phyloP scores from a whole-genome alignment of 192 early-diverging fungal genomes.

The Neocallimastix lanati region DNA sequence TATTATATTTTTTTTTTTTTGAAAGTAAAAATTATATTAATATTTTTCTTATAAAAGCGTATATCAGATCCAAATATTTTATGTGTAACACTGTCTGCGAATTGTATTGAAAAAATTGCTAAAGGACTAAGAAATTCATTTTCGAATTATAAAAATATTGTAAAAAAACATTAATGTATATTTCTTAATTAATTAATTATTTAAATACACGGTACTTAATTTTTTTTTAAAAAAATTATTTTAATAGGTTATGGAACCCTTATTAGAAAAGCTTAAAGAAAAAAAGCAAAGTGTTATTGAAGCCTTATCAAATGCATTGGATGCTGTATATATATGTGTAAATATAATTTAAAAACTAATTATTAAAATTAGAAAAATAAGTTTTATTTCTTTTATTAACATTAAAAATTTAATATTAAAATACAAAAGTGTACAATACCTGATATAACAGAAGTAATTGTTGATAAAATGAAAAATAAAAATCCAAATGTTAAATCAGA shows the following conservation, averaged over 20 bases:
- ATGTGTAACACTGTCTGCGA: conserved; percentile 57
- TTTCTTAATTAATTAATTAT: too few relatives aligned
- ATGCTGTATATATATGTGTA: conserved; percentile 60
- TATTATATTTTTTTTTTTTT: too few relatives aligned
- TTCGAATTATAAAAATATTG: conserved; percentile 52
- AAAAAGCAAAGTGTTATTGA: conserved; percentile 80
- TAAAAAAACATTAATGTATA: conserved; percentile 9
- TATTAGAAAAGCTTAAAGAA: conserved; percentile 90
- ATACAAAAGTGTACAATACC: conserved; percentile 15
- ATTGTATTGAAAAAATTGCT: conserved; percentile 67
- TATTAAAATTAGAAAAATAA: too few relatives aligned
- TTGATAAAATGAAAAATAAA: conserved; percentile 54
- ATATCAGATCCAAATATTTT: conserved; percentile 78
- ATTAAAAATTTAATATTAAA: conserved; percentile 6
- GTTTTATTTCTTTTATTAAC: too few relatives aligned
- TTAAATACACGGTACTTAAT: neutral
- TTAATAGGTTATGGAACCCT: conserved; percentile 33
- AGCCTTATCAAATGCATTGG: conserved; percentile 54
- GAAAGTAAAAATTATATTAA: neutral
- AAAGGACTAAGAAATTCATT: conserved; percentile 60
- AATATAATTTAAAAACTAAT: too few relatives aligned
- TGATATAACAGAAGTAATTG: conserved; percentile 64
- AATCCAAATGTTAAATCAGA: conserved; percentile 83
- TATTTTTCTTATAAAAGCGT: conserved; percentile 11
- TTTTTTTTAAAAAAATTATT: neutral